Percentiles rank a stretch among this genome's conserved stretches.
phyloP scores from a whole-genome alignment of 495 filamentous ascomycete genomes.

The Durotheca rogersii region DNA sequence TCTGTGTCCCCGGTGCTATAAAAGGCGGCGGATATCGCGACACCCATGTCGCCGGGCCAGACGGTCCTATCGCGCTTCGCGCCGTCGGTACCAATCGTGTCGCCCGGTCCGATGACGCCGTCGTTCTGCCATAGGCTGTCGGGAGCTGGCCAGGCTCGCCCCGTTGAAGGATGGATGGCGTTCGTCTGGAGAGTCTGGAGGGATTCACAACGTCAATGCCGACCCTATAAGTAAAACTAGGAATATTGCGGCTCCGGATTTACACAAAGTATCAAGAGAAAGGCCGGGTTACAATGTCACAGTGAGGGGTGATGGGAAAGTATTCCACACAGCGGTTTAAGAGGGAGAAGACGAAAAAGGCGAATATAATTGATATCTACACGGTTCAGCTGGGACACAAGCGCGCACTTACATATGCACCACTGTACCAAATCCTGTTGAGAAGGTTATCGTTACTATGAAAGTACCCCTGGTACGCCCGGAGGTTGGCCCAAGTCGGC shows the following conservation, averaged over 20 bases:
- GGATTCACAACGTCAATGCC: conserved; percentile 3
- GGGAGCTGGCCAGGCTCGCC: conserved; percentile 53
- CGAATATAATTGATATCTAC: too few species aligned
- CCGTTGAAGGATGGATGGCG: conserved; percentile 55
- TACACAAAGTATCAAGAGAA: too few species aligned
- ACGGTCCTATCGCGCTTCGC: conserved; percentile 60
- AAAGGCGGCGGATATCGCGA: conserved; percentile 57
- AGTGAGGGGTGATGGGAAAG: too few species aligned
- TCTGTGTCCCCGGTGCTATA: conserved; percentile 61
- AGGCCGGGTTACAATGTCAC: too few species aligned
- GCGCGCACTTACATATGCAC: conserved; percentile 48
- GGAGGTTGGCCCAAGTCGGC: conserved; percentile 64
- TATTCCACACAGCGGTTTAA: too few species aligned
- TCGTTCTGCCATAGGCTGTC: conserved; percentile 57
- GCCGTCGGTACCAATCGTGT: conserved; percentile 52
- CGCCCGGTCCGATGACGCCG: conserved; percentile 44
- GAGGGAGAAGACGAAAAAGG: too few species aligned
- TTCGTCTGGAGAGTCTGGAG: conserved; percentile 57
- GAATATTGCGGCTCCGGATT: too few species aligned
- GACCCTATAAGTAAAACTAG: too few species aligned
- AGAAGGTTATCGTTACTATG: conserved; percentile 59
- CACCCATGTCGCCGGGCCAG: conserved; percentile 63
- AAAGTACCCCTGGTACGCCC: conserved; percentile 65
- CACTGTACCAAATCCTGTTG: conserved; percentile 63
- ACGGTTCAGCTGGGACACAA: neutral